phyloP scores from a whole-genome alignment of 192 early-diverging fungal genomes.

The Backusella liffmaniae region DNA sequence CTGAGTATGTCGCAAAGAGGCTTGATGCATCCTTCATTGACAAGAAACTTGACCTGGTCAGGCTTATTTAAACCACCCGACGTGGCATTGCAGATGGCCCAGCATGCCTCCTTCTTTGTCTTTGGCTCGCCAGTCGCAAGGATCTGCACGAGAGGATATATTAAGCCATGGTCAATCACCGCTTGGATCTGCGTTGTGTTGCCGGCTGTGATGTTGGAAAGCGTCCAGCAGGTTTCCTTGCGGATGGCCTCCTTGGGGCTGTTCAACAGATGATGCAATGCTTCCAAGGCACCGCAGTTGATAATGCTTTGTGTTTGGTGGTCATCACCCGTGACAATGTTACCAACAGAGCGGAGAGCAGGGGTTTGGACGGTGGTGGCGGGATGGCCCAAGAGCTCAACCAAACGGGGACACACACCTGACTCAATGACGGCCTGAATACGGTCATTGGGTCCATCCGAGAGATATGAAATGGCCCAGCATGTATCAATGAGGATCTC shows the following conservation, averaged over 20 bases:
- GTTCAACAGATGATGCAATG: slow-evolving; percentile 54
- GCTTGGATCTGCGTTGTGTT: slow-evolving; percentile 43
- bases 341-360: slow-evolving; percentile 71
- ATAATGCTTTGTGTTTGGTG: slow-evolving; percentile 72
- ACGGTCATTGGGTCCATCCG: slow-evolving; percentile 68
- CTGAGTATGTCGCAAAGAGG: slow-evolving; percentile 51
- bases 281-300: slow-evolving; percentile 57
- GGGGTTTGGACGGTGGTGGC: slow-evolving; percentile 66
- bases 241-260: slow-evolving; percentile 36
- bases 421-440: slow-evolving; percentile 78
- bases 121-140: slow-evolving; percentile 38
- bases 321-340: slow-evolving; percentile 82
- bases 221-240: slow-evolving; percentile 54
- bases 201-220: slow-evolving; percentile 55
- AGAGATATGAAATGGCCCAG: slow-evolving; percentile 82
- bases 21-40: slow-evolving; percentile 46
- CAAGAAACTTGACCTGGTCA: slow-evolving; percentile 41
- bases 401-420: slow-evolving; percentile 65
- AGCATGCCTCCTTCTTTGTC: slow-evolving; percentile 52
- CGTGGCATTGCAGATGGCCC: slow-evolving; percentile 49
- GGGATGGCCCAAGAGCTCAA: slow-evolving; percentile 65
- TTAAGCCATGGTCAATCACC: slow-evolving; percentile 43
- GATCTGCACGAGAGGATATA: slow-evolving; percentile 40
- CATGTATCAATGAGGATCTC: slow-evolving; percentile 79
- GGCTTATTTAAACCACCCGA: slow-evolving; percentile 38